A percentile compares a stretch with the other conserved stretches of the same genome.
phyloP scores from a whole-genome alignment of 176 grass and related monocot species.

The Ensete ventricosum region DNA sequence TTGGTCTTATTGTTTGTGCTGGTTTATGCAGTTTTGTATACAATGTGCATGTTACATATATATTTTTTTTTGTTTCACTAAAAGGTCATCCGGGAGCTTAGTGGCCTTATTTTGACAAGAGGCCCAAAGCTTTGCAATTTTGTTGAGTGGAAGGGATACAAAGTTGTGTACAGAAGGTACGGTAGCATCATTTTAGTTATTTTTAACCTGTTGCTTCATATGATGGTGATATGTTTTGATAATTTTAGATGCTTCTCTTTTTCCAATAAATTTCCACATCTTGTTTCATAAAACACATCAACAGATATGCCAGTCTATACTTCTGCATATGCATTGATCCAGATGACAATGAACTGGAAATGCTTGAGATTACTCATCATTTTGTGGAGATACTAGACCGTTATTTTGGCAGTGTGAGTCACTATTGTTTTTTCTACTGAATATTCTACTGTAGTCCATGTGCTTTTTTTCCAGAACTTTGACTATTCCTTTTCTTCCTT shows the following conservation, averaged over 20 bases:
- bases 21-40: neutral
- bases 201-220: neutral
- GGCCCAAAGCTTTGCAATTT: conserved; percentile 72
- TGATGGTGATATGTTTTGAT: too few relatives aligned
- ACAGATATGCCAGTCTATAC: conserved; percentile 72
- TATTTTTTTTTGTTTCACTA: neutral
- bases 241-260: too few relatives aligned
- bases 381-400: conserved; percentile 73
- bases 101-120: conserved; percentile 44
- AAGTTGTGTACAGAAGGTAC: conserved; percentile 70
- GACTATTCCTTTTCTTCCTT: conserved; percentile 5
- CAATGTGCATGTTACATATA: neutral
- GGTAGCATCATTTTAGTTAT: neutral
- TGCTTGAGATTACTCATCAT: conserved; percentile 73
- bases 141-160: conserved; percentile 71
- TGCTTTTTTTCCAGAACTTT: neutral
- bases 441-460: neutral
- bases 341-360: conserved; percentile 58
- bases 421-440: neutral
- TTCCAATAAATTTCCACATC: too few relatives aligned
- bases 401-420: conserved; percentile 60
- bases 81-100: conserved; percentile 57
- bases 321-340: conserved; percentile 76
- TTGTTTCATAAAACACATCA: conserved; percentile 5
- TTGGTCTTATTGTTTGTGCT: neutral